Percentiles rank a stretch among this genome's conserved stretches.
phyloP scores from a whole-genome alignment of 345 rosid genomes.

The Moringa oleifera region DNA sequence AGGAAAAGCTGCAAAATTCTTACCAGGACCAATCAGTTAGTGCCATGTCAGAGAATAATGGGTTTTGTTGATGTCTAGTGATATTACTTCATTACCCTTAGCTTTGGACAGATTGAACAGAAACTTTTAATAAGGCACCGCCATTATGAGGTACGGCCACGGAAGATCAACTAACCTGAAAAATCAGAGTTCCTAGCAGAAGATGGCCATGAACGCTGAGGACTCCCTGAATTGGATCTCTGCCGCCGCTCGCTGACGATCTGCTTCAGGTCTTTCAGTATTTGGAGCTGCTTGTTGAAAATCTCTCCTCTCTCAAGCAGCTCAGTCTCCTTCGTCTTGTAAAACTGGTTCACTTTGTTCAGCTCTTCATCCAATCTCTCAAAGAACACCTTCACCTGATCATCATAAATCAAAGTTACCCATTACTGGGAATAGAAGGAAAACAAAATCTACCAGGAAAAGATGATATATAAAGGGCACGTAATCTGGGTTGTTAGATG shows the following conservation, averaged over 20 bases:
- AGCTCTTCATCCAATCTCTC: conserved; percentile 68
- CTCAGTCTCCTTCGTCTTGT: conserved; percentile 67
- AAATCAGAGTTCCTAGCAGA: conserved; percentile 49
- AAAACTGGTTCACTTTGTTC: conserved; percentile 83
- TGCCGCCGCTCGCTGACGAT: conserved; percentile 46
- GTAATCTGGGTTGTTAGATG: background rate
- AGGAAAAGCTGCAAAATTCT: no score
- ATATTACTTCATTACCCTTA: conserved; percentile 1
- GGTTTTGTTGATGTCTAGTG: no score
- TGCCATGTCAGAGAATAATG: background rate
- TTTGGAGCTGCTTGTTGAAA: conserved; percentile 64
- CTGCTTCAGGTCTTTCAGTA: conserved; percentile 56
- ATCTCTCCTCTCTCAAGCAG: conserved; percentile 75
- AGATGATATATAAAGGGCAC: no score
- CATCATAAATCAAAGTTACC: background rate
- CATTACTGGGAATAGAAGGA: no score
- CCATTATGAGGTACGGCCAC: background rate
- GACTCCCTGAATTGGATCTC: conserved; percentile 25
- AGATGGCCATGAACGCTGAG: conserved; percentile 38
- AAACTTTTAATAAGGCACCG: background rate
- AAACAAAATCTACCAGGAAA: background rate
- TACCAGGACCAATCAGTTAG: background rate
- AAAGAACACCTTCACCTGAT: conserved; percentile 64
- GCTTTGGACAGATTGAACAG: background rate
- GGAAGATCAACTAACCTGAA: conserved; percentile 69